These are phyloP conservation scores for Calonectria hongkongensis DNA, from an alignment of 2,329 filamentous ascomycete genomes.

Conservation along the genomic window DNA sequence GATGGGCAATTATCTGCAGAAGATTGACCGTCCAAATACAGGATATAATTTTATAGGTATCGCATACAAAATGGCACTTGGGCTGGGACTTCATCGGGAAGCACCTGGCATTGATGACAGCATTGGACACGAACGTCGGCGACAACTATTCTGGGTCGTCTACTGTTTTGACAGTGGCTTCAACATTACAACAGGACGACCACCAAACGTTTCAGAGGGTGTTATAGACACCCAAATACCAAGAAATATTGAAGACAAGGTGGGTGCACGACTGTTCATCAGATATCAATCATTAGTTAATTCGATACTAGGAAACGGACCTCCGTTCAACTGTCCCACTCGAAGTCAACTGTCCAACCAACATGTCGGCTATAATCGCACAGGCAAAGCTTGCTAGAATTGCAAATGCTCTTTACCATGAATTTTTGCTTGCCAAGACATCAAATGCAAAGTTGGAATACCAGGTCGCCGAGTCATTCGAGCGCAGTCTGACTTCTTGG, in stretches of 20 bases:
- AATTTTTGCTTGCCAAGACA: constrained; percentile 62
- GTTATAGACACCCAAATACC: constrained; percentile 62
- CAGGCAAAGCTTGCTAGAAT: constrained; percentile 64
- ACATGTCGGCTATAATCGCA: constrained; percentile 62
- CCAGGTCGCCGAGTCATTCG: constrained; percentile 62
- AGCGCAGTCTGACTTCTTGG: constrained; percentile 61
- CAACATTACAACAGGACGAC: constrained; percentile 66
- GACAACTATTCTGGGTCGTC: constrained; percentile 59
- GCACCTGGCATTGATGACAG: constrained; percentile 49
- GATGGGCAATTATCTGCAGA: constrained; percentile 68
- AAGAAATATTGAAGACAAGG: constrained; percentile 64
- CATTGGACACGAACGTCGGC: constrained; percentile 55
- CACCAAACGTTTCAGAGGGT: constrained; percentile 60
- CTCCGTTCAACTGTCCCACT: constrained; percentile 45
- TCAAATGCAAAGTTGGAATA: constrained; percentile 58
- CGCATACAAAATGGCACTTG: constrained; percentile 67
- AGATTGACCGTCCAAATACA: constrained; percentile 67
- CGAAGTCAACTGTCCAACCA: constrained; percentile 61
- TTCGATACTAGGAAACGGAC: constrained; percentile 4
- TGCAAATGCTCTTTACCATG: constrained; percentile 64
- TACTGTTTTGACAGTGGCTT: constrained; percentile 67
- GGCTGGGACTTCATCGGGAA: constrained; percentile 67
- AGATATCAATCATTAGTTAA: too few relatives aligned
- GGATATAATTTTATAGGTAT: constrained; percentile 69
- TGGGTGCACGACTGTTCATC: too few relatives aligned